phyloP scores from a whole-genome alignment of 306 rosid species.

The barrel medic (Medicago truncatula) region DNA sequence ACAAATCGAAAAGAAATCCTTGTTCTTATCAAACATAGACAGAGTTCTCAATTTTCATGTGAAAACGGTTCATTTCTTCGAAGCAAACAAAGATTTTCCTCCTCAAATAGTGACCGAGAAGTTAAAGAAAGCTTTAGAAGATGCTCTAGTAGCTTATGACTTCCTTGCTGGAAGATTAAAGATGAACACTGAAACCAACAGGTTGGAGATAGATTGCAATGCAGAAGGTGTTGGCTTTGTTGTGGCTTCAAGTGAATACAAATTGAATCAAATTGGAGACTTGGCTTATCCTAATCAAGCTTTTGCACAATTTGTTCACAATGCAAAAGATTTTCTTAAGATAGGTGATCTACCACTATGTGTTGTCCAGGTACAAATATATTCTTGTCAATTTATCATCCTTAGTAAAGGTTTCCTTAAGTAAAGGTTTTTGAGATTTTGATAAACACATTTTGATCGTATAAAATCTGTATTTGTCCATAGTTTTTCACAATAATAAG shows the following conservation, averaged over 20 bases:
- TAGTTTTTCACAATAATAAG: no score
- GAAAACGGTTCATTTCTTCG: conserved; percentile 70
- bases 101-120: conserved; percentile 42
- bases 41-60: conserved; percentile 71
- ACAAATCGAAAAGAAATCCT: conserved; percentile 46
- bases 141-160: conserved; percentile 61
- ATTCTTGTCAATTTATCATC: no score
- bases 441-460: no score
- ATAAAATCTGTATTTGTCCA: no score
- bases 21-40: conserved; percentile 87
- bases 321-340: conserved; percentile 49
- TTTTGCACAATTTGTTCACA: conserved; percentile 59
- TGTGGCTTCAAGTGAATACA: conserved; percentile 63
- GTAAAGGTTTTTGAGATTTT: no score
- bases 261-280: conserved; percentile 66
- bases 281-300: conserved; percentile 77
- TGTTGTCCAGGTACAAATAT: conserved; percentile 62
- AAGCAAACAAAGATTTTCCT: conserved; percentile 54
- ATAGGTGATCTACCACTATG: conserved; percentile 60
- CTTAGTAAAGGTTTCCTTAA: no score
- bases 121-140: conserved; percentile 52
- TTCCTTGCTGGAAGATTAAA: conserved; percentile 72
- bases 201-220: conserved; percentile 72
- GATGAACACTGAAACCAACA: conserved; percentile 41
- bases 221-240: conserved; percentile 68